These are phyloP conservation scores for Vitis hybrid DNA, from an alignment of 177 flowering plant species.

Conservation along the genomic window DNA sequence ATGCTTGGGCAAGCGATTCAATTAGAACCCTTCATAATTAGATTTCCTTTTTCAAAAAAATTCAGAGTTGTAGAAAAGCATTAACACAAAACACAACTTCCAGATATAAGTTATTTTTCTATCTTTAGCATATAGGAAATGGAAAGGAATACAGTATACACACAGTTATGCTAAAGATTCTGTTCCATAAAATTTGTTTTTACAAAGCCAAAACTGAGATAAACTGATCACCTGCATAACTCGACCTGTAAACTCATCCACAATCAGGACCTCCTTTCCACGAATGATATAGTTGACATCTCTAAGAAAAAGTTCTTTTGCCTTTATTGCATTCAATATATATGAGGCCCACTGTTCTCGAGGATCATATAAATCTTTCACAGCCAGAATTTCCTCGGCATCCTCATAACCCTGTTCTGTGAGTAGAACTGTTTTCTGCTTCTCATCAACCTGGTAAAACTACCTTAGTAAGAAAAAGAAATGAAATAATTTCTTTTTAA, in stretches of 20 bases:
- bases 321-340: constrained; percentile 89
- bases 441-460: constrained; percentile 82
- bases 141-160: background rate
- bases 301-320: constrained; percentile 91
- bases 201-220: background rate
- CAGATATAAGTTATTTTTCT: background rate
- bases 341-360: constrained; percentile 98
- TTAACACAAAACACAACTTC: background rate
- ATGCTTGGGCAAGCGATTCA: background rate
- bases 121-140: background rate
- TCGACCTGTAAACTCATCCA: constrained; percentile 98
- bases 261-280: constrained; percentile 94
- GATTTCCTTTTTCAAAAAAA: background rate
- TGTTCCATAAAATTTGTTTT: background rate
- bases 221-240: constrained; percentile 85
- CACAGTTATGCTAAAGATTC: background rate
- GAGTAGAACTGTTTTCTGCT: constrained; percentile 83
- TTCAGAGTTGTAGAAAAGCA: background rate
- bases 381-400: constrained; percentile 88
- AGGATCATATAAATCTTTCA: constrained; percentile 95
- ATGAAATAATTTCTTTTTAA: background rate
- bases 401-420: constrained; percentile 98
- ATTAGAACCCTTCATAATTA: background rate
- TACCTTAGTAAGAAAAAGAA: constrained; percentile 2
- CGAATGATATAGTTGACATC: constrained; percentile 95